Conservation (phyloP, 2,329 filamentous ascomycete species). For the Penicillium capsulatum region DNA sequence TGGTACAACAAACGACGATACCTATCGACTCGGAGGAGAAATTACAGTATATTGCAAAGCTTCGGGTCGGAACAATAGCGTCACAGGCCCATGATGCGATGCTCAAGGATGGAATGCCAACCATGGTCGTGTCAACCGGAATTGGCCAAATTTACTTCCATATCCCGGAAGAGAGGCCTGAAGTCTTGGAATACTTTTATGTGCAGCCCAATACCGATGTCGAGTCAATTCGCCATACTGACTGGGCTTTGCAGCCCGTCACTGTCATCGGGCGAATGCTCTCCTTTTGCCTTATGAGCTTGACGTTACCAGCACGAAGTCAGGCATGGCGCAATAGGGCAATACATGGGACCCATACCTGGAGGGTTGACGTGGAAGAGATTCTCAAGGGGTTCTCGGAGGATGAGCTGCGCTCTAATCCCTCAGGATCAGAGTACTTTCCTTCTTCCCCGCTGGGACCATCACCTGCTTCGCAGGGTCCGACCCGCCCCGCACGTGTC, state of each 20-base stretch:
- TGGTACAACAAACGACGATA: background rate
- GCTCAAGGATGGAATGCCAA: background rate
- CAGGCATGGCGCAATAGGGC: background rate
- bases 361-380: background rate
- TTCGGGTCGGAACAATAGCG: background rate
- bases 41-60: background rate
- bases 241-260: background rate
- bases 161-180: background rate
- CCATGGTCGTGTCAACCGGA: background rate
- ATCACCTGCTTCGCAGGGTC: background rate
- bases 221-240: background rate
- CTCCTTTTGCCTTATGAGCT: background rate
- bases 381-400: background rate
- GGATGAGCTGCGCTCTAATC: conserved; percentile 1
- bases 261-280: background rate
- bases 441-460: background rate
- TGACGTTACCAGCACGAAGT: background rate
- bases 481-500: background rate
- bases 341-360: background rate
- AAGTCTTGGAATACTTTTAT: background rate
- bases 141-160: background rate
- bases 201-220: background rate
- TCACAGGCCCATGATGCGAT: background rate
- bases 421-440: background rate
- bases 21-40: background rate